These are phyloP conservation scores for Fraxinus anomala DNA, from an alignment of 257 asterid species.

Conservation along the genomic window DNA sequence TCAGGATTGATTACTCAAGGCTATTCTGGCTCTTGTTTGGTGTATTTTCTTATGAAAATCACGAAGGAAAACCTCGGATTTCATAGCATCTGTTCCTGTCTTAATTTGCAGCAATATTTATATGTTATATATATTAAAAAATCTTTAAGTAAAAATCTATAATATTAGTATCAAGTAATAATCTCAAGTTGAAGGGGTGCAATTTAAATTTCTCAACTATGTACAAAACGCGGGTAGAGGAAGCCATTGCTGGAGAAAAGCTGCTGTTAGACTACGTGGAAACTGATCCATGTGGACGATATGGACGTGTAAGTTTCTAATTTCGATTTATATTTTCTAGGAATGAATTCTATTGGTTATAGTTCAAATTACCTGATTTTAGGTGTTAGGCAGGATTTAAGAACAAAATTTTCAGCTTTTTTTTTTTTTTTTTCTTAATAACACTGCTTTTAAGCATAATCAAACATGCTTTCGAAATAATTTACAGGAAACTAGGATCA, in stretches of 20 bases:
- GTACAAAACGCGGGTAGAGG: constrained; percentile 37
- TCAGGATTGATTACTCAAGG: constrained; percentile 74
- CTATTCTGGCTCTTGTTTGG: constrained; percentile 75
- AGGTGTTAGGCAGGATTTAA: too few relatives aligned
- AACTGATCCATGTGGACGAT: constrained; percentile 75
- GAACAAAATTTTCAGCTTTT: too few relatives aligned
- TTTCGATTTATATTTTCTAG: background rate
- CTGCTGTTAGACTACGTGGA: constrained; percentile 51
- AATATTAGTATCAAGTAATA: background rate
- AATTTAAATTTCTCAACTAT: constrained; percentile 30
- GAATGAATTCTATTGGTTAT: background rate
- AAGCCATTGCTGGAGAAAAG: constrained; percentile 39
- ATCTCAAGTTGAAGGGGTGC: constrained; percentile 5
- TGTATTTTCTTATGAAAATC: constrained; percentile 74
- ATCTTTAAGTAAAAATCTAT: background rate
- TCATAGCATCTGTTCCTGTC: constrained; percentile 36
- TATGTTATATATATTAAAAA: background rate
- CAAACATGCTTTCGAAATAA: too few relatives aligned
- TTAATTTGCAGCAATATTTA: background rate
- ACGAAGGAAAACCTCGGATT: constrained; percentile 84
- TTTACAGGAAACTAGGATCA: too few relatives aligned
- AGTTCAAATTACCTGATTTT: too few relatives aligned
- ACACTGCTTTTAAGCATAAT: too few relatives aligned
- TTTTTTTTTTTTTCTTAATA: too few relatives aligned
- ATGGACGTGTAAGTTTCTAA: constrained; percentile 69